Conservation (phyloP, 805 yeast species). For the Saccharomycopsis microspora region DNA sequence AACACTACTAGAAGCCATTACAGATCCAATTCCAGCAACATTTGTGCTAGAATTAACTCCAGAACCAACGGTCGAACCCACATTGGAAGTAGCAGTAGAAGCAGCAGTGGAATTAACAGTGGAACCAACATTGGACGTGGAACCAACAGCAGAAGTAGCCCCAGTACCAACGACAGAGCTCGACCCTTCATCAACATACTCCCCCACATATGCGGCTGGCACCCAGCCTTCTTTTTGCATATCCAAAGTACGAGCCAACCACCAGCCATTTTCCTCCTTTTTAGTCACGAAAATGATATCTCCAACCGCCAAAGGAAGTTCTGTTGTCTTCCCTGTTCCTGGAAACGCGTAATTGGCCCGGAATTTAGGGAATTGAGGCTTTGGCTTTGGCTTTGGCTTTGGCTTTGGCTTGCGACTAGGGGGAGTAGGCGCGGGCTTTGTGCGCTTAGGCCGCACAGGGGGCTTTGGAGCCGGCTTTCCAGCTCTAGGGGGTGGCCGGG, state of each 20-base stretch:
- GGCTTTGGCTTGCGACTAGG: neutral
- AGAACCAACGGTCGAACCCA: neutral
- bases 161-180: neutral
- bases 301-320: constrained; percentile 66
- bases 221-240: constrained; percentile 91
- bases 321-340: constrained; percentile 77
- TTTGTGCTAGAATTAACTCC: neutral
- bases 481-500: constrained; percentile 18
- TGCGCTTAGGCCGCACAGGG: constrained; percentile 19
- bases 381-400: constrained; percentile 11
- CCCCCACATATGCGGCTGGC: constrained; percentile 81
- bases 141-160: constrained; percentile 8
- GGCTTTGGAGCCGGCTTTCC: constrained; percentile 20
- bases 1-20: neutral
- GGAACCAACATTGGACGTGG: constrained; percentile 11
- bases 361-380: constrained; percentile 47
- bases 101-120: constrained; percentile 6
- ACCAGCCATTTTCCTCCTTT: constrained; percentile 87
- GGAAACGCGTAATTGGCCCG: constrained; percentile 82
- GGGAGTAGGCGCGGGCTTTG: constrained; percentile 27
- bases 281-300: constrained; percentile 61
- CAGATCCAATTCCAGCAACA: constrained; percentile 1
- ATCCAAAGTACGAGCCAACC: constrained; percentile 69
- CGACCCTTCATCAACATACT: constrained; percentile 29
- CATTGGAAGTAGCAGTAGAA: constrained; percentile 3